phyloP scores from a whole-genome alignment of 345 rosid species.

The Pugionium dolabratum region DNA sequence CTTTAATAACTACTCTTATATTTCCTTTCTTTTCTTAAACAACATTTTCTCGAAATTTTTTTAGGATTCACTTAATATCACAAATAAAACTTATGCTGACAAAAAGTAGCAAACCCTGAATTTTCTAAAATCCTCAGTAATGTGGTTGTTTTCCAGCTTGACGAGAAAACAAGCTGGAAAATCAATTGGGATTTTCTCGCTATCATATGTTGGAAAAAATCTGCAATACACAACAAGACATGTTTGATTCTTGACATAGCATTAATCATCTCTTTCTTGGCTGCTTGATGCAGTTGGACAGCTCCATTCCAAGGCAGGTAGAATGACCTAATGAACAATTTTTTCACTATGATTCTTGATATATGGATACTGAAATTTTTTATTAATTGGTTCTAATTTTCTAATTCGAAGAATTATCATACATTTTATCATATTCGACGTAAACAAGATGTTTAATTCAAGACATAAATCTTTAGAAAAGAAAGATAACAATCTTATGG shows the following conservation, averaged over 20 bases:
- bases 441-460: no score
- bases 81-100: neutral
- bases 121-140: neutral
- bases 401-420: no score
- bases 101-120: no score
- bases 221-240: conserved; percentile 39
- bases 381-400: no score
- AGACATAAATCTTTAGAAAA: no score
- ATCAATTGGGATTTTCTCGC: conserved; percentile 72
- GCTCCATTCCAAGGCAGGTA: neutral
- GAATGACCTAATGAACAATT: no score
- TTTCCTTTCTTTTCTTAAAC: neutral
- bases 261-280: neutral
- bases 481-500: no score
- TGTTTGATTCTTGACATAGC: neutral
- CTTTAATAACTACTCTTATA: neutral
- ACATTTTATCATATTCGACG: no score
- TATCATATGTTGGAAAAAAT: conserved; percentile 36
- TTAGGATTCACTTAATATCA: neutral
- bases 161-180: neutral
- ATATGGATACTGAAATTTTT: no score
- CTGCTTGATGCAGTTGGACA: neutral
- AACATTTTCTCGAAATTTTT: neutral
- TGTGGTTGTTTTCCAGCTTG: conserved; percentile 18
- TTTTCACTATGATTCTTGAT: no score